Evolutionary conservation across 805 yeast genomes (phyloP).

Genomic region (Suhomyces sp.): DNA sequence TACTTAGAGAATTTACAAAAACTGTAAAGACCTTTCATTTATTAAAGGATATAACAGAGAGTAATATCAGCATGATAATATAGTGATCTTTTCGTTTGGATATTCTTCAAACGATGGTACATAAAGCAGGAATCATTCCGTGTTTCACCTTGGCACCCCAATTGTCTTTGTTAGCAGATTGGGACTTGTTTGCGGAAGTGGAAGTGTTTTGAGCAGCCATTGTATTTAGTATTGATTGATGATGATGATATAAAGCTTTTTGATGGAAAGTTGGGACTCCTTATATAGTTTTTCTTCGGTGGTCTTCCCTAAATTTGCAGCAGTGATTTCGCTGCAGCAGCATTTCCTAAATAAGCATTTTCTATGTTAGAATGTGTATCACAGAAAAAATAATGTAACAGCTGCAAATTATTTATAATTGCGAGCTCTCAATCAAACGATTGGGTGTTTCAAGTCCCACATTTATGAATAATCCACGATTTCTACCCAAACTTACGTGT

Average conservation of each 20-base stretch:
- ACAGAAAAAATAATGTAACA: not conserved
- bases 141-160: not conserved
- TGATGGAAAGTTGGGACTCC: not conserved
- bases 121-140: constrained; percentile 1
- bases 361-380: not conserved
- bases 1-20: too few relatives aligned
- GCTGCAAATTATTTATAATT: not conserved
- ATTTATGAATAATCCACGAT: too few relatives aligned
- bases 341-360: not conserved
- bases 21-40: not conserved
- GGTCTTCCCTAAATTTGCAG: not conserved
- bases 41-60: not conserved
- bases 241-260: not conserved
- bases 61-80: not conserved
- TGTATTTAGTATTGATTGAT: not conserved
- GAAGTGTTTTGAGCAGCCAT: constrained; percentile 3
- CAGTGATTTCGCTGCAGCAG: not conserved
- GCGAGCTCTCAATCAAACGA: not conserved
- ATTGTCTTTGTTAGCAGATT: constrained; percentile 5
- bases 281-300: not conserved
- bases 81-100: not conserved
- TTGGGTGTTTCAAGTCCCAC: not conserved
- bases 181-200: constrained; percentile 1
- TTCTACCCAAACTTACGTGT: not conserved
- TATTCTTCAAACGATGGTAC: not conserved